Evolutionary conservation across 2,329 filamentous ascomycete genomes (phyloP).

Genomic region (Mollisia scopiformis): DNA sequence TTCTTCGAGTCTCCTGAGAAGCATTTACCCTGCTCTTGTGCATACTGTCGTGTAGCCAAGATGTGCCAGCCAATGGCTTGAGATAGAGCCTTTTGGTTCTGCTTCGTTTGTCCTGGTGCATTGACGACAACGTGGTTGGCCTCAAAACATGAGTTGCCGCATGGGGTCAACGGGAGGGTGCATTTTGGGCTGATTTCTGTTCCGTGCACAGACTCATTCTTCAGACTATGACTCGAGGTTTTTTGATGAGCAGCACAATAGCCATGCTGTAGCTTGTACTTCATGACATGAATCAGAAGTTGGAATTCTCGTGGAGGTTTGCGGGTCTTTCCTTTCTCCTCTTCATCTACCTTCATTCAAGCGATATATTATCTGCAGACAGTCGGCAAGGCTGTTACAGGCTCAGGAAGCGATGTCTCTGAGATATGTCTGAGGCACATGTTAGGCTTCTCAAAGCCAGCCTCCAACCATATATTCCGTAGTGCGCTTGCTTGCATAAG

Average conservation of each 20-base stretch:
- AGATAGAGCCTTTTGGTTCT: constrained; percentile 13
- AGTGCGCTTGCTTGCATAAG: constrained; percentile 34
- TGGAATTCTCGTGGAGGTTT: background rate
- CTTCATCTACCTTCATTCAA: background rate
- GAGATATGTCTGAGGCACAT: background rate
- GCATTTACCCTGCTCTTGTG: constrained; percentile 16
- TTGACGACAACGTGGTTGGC: constrained; percentile 36
- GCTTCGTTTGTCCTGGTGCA: constrained; percentile 33
- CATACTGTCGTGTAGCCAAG: constrained; percentile 24
- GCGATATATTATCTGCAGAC: background rate
- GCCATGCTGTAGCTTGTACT: background rate
- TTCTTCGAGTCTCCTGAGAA: constrained; percentile 30
- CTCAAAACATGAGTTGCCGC: constrained; percentile 26
- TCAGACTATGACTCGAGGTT: constrained; percentile 33
- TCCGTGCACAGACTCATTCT: constrained; percentile 23
- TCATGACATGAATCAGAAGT: background rate
- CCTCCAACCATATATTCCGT: constrained; percentile 21
- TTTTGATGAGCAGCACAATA: background rate
- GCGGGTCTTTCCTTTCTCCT: background rate
- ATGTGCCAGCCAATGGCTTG: constrained; percentile 23
- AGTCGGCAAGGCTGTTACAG: background rate
- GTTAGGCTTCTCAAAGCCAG: constrained; percentile 9
- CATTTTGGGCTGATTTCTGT: constrained; percentile 27
- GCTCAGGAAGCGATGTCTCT: constrained; percentile 9
- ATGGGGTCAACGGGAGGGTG: constrained; percentile 28